Evolutionary conservation across 2,329 filamentous ascomycete species (phyloP).

Genomic region (Fusarium burgessii): DNA sequence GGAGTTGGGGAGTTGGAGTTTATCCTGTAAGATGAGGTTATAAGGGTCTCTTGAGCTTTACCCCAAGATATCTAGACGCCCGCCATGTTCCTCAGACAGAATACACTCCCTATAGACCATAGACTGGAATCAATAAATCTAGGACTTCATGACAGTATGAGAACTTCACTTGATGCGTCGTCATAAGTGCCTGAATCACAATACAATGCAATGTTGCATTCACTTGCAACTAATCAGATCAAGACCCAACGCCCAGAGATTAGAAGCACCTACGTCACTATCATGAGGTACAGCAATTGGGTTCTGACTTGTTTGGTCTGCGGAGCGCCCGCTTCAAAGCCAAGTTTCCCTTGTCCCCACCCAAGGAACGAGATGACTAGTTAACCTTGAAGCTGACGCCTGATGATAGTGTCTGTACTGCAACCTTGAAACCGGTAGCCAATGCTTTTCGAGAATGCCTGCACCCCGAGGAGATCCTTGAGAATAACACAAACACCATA

Average conservation of each 20-base stretch:
- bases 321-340: slow-evolving; percentile 33
- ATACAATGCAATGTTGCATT: slow-evolving; percentile 36
- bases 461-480: not conserved
- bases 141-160: not conserved
- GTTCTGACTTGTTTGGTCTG: slow-evolving; percentile 38
- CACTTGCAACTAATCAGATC: slow-evolving; percentile 6
- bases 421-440: slow-evolving; percentile 6
- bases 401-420: not conserved
- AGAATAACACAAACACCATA: slow-evolving; percentile 13
- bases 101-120: not conserved
- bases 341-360: slow-evolving; percentile 22
- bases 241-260: not conserved
- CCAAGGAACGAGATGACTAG: not conserved
- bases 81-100: not conserved
- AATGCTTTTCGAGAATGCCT: not conserved
- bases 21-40: not conserved
- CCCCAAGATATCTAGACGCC: slow-evolving; percentile 5
- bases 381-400: slow-evolving; percentile 7
- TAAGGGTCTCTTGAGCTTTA: slow-evolving; percentile 18
- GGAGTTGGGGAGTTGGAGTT: slow-evolving; percentile 21
- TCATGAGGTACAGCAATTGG: slow-evolving; percentile 29
- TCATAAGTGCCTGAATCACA: slow-evolving; percentile 11
- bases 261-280: slow-evolving; percentile 26
- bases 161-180: slow-evolving; percentile 5
- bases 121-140: not conserved